A percentile compares a stretch with the other conserved stretches of the same genome.
Evolutionary conservation across 139 green algal species (phyloP).

Genomic region (Yamagishiella unicocca): DNA sequence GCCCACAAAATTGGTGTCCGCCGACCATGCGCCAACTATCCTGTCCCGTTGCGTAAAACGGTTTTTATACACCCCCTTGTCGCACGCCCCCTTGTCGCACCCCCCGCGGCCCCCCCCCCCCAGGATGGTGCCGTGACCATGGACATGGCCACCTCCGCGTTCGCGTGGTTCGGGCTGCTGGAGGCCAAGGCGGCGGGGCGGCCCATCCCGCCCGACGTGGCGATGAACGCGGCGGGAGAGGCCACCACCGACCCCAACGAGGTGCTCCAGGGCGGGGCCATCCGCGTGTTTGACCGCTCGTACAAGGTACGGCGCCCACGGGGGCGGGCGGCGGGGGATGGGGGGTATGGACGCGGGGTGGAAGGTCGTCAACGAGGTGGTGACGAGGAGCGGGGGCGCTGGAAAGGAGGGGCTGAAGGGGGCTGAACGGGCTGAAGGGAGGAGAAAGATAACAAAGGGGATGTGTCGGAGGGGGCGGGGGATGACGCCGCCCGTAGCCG

Average conservation of each 20-base stretch:
- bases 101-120: neutral
- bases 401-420: neutral
- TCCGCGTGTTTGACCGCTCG: constrained; percentile 77
- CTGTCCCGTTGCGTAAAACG: no score
- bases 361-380: no score
- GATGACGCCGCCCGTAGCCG: no score
- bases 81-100: no score
- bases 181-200: constrained; percentile 78
- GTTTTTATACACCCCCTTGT: no score
- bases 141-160: constrained; percentile 86
- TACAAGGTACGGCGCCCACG: constrained; percentile 63
- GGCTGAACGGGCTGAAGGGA: neutral
- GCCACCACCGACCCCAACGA: constrained; percentile 77
- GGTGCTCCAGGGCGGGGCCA: constrained; percentile 78
- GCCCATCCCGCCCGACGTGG: constrained; percentile 73
- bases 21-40: no score
- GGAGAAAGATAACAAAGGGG: no score
- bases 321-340: no score
- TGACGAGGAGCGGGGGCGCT: neutral
- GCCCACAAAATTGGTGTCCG: no score
- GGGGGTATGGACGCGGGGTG: no score
- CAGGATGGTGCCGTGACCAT: constrained; percentile 43
- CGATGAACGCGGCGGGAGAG: constrained; percentile 68
- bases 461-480: no score
- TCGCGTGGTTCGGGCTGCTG: constrained; percentile 81